A percentile compares a stretch with the other conserved stretches of the same genome.
Conservation (phyloP, 2,329 filamentous ascomycete species). For the Sclerotinia spermophila region DNA sequence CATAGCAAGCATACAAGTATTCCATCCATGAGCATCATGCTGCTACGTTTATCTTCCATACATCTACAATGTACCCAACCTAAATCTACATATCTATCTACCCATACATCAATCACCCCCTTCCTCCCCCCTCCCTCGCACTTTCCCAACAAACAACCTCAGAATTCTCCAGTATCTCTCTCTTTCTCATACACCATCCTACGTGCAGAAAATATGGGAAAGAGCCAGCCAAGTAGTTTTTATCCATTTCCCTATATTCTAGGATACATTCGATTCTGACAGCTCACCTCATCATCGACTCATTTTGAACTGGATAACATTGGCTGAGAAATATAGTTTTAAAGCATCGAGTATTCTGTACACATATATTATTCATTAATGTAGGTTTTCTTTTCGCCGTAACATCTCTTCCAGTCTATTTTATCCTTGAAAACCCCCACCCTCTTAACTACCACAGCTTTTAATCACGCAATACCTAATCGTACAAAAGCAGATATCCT, state of each 20-base stretch:
- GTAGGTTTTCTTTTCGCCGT: background rate
- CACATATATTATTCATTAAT: background rate
- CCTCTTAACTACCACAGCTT: background rate
- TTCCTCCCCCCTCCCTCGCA: background rate
- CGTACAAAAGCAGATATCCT: background rate
- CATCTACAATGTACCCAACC: too few relatives aligned
- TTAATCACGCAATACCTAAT: too few relatives aligned
- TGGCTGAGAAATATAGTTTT: background rate
- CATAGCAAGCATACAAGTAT: background rate
- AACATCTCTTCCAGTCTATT: too few relatives aligned
- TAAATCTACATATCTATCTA: rapidly evolving
- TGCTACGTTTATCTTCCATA: too few relatives aligned
- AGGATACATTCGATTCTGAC: too few relatives aligned
- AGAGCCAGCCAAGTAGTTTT: background rate
- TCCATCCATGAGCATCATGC: background rate
- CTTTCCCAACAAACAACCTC: background rate
- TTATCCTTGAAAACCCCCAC: too few relatives aligned
- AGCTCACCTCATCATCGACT: background rate
- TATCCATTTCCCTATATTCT: background rate
- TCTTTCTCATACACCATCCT: background rate
- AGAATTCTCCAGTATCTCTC: rapidly evolving
- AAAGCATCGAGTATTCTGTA: background rate
- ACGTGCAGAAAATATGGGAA: background rate
- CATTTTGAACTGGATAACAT: background rate
- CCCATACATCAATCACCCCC: too few relatives aligned